These are phyloP conservation scores for Gymnopus androsaceus DNA, from an alignment of 1,284 basidiomycete genomes.

Conservation along the genomic window DNA sequence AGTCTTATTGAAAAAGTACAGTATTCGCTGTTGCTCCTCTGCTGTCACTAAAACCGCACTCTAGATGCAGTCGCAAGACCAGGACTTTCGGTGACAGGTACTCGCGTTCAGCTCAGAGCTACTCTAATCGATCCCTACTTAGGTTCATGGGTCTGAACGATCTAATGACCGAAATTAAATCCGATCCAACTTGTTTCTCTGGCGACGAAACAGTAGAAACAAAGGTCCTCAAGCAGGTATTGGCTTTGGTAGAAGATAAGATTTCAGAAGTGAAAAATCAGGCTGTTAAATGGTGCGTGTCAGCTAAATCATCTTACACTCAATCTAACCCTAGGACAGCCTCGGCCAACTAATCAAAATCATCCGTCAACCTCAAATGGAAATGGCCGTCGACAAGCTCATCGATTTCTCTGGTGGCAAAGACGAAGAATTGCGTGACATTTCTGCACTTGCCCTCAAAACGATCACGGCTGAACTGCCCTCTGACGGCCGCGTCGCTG, in stretches of 20 bases:
- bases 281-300: slow-evolving; percentile 85
- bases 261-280: slow-evolving; percentile 99
- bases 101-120: slow-evolving; percentile 24
- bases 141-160: slow-evolving; percentile 97
- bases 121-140: slow-evolving; percentile 14
- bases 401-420: slow-evolving; percentile 83
- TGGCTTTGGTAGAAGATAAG: slow-evolving; percentile 86
- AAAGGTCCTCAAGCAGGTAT: slow-evolving; percentile 78
- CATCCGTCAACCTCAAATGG: slow-evolving; percentile 81
- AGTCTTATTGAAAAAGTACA: slow-evolving; percentile 75
- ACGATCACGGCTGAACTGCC: slow-evolving; percentile 92
- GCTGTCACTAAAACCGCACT: slow-evolving; percentile 6
- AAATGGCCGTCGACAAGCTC: slow-evolving; percentile 83
- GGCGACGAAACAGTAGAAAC: slow-evolving; percentile 84
- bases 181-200: slow-evolving; percentile 66
- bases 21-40: slow-evolving; percentile 1
- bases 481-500: slow-evolving; percentile 75
- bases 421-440: slow-evolving; percentile 90
- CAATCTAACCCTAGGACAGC: slow-evolving; percentile 39
- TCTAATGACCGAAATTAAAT: slow-evolving; percentile 82
- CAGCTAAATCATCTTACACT: not conserved
- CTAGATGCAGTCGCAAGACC: slow-evolving; percentile 82
- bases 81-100: slow-evolving; percentile 80
- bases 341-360: slow-evolving; percentile 87
- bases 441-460: slow-evolving; percentile 93